These are phyloP conservation scores for Neltuma alba DNA, from an alignment of 306 rosid species.

Conservation along the genomic window DNA sequence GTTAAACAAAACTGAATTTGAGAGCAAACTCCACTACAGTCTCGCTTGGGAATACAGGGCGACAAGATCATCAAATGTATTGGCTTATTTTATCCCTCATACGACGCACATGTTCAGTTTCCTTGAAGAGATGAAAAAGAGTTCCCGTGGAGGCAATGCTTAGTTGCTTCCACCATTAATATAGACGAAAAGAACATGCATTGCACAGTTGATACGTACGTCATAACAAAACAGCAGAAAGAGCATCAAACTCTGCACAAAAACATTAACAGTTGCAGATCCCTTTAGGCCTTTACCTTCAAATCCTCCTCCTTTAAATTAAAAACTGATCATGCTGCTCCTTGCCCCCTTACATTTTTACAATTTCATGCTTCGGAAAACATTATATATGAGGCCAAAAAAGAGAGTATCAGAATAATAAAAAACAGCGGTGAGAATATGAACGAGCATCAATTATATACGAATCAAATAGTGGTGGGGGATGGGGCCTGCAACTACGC, in stretches of 20 bases:
- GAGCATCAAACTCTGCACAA: not conserved
- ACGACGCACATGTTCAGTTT: not conserved
- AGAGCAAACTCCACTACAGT: not conserved
- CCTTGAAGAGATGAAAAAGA: not conserved
- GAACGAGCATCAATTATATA: not conserved
- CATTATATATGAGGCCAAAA: not conserved
- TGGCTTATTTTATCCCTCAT: not conserved
- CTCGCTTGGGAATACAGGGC: not conserved
- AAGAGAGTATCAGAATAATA: not conserved
- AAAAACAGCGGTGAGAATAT: not conserved
- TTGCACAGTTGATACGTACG: not conserved
- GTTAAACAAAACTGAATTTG: not conserved
- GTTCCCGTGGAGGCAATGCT: not conserved
- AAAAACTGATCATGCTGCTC: not conserved
- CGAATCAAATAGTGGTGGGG: not conserved
- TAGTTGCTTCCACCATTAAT: not conserved
- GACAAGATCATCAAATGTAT: not conserved
- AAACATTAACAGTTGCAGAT: not conserved
- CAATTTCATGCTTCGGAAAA: not conserved
- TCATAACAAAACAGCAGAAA: not conserved
- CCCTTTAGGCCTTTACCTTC: not conserved
- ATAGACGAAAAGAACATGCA: not conserved
- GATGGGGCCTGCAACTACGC: slow-evolving; percentile 31
- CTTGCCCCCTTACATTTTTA: not conserved
- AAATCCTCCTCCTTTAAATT: not conserved